Evolutionary conservation across 306 rosid species (phyloP).

Genomic region (Arachis stenosperma): DNA sequence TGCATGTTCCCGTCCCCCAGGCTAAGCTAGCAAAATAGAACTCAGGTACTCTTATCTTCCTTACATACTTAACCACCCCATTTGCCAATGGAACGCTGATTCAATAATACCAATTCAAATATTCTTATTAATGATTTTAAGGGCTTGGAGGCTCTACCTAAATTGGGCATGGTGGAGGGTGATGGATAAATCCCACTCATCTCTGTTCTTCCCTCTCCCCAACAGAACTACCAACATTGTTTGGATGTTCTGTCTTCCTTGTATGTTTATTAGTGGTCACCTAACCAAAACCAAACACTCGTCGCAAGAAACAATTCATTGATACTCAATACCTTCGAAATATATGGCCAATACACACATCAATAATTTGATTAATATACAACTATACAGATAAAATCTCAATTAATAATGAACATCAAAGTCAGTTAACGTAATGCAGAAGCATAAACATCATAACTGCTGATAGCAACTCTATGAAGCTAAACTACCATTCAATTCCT

Average conservation of each 20-base stretch:
- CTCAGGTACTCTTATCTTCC: not conserved
- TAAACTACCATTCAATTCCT: not conserved
- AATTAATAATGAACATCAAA: constrained; percentile 14
- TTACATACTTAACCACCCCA: not conserved
- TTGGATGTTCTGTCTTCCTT: not conserved
- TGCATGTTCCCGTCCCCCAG: not conserved
- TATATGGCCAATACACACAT: not conserved
- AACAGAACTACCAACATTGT: not conserved
- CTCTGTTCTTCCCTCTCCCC: not conserved
- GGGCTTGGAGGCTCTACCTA: not conserved
- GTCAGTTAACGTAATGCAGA: not conserved
- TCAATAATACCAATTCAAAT: not conserved
- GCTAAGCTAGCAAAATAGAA: not conserved
- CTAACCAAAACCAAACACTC: not conserved
- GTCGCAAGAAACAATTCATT: constrained; percentile 13
- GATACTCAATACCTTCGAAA: not conserved
- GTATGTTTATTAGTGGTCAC: not conserved
- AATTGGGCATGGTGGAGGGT: not conserved
- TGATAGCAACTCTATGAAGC: not conserved
- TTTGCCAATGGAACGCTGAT: not conserved
- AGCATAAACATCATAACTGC: not conserved
- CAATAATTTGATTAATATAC: not conserved
- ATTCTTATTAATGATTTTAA: not conserved
- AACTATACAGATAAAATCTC: not conserved
- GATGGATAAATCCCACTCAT: not conserved